phyloP scores from a whole-genome alignment of 306 rosid genomes.

The Albizia julibrissin region DNA sequence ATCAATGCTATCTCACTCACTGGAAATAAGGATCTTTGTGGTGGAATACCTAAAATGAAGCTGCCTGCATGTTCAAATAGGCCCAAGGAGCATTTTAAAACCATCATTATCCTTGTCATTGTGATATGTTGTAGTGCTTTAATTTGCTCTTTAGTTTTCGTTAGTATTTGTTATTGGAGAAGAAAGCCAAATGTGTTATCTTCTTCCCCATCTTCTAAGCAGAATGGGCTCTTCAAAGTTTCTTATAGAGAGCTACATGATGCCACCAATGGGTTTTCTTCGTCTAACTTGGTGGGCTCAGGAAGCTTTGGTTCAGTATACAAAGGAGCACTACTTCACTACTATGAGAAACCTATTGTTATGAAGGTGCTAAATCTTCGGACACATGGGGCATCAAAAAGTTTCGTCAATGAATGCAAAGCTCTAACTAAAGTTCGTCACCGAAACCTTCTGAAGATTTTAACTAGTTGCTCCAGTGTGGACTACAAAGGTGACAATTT shows the following conservation, averaged over 20 bases:
- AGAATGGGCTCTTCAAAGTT: slow-evolving; percentile 10
- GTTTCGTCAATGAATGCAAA: slow-evolving; percentile 43
- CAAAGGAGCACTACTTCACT: slow-evolving; percentile 36
- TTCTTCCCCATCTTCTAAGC: neutral
- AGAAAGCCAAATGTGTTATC: neutral
- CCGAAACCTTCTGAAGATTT: slow-evolving; percentile 33
- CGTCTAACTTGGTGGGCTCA: slow-evolving; percentile 30
- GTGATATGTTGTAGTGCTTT: neutral
- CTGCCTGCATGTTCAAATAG: slow-evolving; percentile 25
- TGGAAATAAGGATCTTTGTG: slow-evolving; percentile 41
- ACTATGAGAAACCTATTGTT: slow-evolving; percentile 21
- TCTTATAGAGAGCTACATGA: slow-evolving; percentile 42
- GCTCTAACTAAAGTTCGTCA: slow-evolving; percentile 32
- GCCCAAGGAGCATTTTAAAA: neutral
- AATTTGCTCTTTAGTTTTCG: neutral
- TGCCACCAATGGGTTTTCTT: slow-evolving; percentile 48
- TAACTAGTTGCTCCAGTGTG: slow-evolving; percentile 31
- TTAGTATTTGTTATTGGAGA: neutral
- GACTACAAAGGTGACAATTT: slow-evolving; percentile 37
- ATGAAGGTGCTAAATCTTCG: slow-evolving; percentile 44
- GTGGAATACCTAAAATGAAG: slow-evolving; percentile 38
- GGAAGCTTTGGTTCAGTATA: slow-evolving; percentile 49
- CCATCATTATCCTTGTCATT: neutral
- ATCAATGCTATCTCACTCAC: slow-evolving; percentile 11
- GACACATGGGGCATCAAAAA: slow-evolving; percentile 37